Evolutionary conservation across 768 basidiomycete genomes (phyloP).

Genomic region (Tephrocybe sp.): DNA sequence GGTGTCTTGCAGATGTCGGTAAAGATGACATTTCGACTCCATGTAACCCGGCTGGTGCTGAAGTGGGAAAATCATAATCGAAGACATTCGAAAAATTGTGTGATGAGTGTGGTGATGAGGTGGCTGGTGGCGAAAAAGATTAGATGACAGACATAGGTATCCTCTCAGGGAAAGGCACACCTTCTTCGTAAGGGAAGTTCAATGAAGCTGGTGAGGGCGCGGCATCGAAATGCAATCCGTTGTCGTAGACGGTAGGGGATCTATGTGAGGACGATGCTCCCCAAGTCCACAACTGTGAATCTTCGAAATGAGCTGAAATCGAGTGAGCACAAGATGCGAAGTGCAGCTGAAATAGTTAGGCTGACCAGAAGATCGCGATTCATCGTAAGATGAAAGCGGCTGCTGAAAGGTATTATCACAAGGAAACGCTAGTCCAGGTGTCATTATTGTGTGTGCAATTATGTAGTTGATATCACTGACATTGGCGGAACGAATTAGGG

Average conservation of each 20-base stretch:
- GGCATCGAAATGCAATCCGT: not conserved
- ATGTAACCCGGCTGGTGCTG: conserved; percentile 24
- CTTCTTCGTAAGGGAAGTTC: conserved; percentile 32
- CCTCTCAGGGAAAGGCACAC: conserved; percentile 17
- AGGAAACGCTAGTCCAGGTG: not conserved
- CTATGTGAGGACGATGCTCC: not conserved
- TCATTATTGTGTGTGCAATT: not conserved
- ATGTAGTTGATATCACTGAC: conserved; percentile 3
- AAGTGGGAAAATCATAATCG: conserved; percentile 31
- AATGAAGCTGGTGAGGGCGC: conserved; percentile 21
- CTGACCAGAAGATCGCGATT: conserved; percentile 7
- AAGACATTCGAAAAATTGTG: conserved; percentile 32
- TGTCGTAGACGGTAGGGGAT: not conserved
- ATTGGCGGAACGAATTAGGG: conserved; percentile 2
- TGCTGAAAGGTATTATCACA: not conserved
- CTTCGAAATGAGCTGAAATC: not conserved
- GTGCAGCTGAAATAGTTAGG: not conserved
- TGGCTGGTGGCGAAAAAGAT: conserved; percentile 19
- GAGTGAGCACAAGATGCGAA: not conserved
- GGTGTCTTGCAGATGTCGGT: conserved; percentile 10
- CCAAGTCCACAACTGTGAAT: conserved; percentile 8
- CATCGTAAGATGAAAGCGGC: not conserved
- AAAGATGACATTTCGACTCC: conserved; percentile 13
- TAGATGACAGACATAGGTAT: not conserved
- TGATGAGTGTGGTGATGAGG: conserved; percentile 30